Conservation (phyloP, 176 grass and related monocot genomes). For the Elaeis guineensis region DNA sequence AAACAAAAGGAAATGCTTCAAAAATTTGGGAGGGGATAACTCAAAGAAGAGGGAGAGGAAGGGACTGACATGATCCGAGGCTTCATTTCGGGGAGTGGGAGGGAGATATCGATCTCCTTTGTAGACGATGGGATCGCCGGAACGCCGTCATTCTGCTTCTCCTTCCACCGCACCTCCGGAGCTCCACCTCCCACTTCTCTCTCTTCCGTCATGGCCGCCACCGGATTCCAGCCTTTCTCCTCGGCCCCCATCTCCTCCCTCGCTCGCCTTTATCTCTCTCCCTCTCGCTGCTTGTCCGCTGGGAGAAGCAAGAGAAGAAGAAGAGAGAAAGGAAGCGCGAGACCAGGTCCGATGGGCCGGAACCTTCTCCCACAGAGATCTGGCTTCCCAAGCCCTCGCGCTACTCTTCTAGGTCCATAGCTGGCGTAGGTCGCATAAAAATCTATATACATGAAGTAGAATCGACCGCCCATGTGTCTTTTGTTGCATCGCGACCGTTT, state of each 20-base stretch:
- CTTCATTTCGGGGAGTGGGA: conserved; percentile 61
- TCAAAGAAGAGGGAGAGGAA: background rate
- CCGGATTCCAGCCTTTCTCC: conserved; percentile 23
- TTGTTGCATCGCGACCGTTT: too few species aligned
- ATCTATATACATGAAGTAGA: too few species aligned
- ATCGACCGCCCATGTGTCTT: too few species aligned
- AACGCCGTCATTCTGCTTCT: background rate
- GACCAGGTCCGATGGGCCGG: too few species aligned
- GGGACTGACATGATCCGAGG: conserved; percentile 64
- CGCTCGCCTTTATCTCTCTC: too few species aligned
- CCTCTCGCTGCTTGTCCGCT: too few species aligned
- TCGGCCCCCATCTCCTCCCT: conserved; percentile 38
- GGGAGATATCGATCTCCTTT: conserved; percentile 53
- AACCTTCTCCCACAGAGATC: too few species aligned
- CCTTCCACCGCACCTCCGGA: background rate
- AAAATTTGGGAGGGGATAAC: background rate
- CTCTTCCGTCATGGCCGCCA: background rate
- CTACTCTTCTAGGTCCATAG: too few species aligned
- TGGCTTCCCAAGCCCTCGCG: too few species aligned
- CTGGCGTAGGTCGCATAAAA: too few species aligned
- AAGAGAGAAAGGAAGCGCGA: too few species aligned
- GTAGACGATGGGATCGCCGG: conserved; percentile 38
- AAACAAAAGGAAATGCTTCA: background rate
- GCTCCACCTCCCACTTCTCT: background rate
- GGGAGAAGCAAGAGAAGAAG: too few species aligned